Percentiles rank a stretch among this genome's conserved stretches.
Evolutionary conservation across 768 basidiomycete species (phyloP).

Genomic region (Tricholoma sp.): DNA sequence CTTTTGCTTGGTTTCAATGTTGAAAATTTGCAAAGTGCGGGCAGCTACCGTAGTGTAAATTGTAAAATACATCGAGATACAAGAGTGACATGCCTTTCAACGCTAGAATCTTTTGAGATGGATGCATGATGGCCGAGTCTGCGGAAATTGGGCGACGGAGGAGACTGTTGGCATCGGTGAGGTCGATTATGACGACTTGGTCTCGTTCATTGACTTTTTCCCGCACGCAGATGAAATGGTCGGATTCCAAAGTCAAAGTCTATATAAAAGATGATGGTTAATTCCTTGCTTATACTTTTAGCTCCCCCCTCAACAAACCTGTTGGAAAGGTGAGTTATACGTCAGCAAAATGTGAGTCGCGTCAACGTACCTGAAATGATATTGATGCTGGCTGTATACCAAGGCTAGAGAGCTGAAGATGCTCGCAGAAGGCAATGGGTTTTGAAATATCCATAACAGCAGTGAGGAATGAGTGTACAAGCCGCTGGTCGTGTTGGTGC

Average conservation of each 20-base stretch:
- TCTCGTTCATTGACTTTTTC: conserved; percentile 94
- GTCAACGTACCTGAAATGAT: conserved; percentile 81
- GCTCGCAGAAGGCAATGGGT: conserved; percentile 87
- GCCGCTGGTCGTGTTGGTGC: conserved; percentile 9
- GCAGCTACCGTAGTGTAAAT: conserved; percentile 52
- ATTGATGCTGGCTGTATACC: conserved; percentile 96
- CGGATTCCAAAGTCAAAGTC: conserved; percentile 94
- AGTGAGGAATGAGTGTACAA: conserved; percentile 27
- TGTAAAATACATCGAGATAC: conserved; percentile 7
- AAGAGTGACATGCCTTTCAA: conserved; percentile 67
- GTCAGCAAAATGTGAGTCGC: conserved; percentile 28
- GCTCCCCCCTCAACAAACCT: conserved; percentile 24
- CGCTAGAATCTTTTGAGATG: conserved; percentile 92
- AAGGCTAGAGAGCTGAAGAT: conserved; percentile 90
- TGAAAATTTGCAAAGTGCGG: conserved; percentile 95
- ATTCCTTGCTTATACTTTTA: background rate
- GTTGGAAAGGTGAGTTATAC: conserved; percentile 24
- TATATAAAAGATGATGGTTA: conserved; percentile 22
- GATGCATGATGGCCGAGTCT: conserved; percentile 99
- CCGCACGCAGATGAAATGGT: conserved; percentile 96
- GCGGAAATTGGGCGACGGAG: conserved; percentile 93
- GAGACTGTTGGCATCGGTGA: conserved; percentile 96
- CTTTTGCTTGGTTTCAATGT: conserved; percentile 96
- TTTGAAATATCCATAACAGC: conserved; percentile 51
- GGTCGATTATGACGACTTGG: conserved; percentile 98